Conservation (phyloP, 1,139 yeast genomes). For the Magnusiomyces sp. region DNA sequence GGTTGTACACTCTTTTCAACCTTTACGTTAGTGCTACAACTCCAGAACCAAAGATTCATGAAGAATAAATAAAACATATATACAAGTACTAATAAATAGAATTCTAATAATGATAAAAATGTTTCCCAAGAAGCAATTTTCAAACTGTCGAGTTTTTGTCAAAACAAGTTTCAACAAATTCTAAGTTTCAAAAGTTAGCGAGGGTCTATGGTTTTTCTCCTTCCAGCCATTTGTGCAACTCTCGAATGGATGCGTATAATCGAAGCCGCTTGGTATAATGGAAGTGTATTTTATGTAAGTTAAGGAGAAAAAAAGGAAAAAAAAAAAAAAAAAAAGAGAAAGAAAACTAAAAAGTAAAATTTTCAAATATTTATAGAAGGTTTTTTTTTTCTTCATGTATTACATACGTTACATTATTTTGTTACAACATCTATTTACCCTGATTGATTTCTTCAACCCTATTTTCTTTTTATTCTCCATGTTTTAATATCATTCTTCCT, state of each 20-base stretch:
- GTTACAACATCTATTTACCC: too few species aligned
- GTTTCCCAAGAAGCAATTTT: conserved; percentile 5
- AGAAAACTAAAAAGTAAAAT: conserved; percentile 8
- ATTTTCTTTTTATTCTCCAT: neutral
- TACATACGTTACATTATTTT: too few species aligned
- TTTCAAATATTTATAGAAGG: conserved; percentile 4
- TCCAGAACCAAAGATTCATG: neutral
- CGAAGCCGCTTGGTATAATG: conserved; percentile 28
- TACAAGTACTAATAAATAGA: too few species aligned
- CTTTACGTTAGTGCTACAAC: conserved; percentile 19
- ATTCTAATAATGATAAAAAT: neutral
- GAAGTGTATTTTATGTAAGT: conserved; percentile 21
- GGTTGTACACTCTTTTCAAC: conserved; percentile 66
- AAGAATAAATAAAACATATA: too few species aligned
- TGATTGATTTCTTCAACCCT: too few species aligned
- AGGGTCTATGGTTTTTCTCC: conserved; percentile 24
- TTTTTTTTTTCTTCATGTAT: too few species aligned
- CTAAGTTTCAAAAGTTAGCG: conserved; percentile 18
- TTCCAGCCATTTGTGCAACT: conserved; percentile 31
- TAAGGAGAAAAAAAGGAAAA: conserved; percentile 15
- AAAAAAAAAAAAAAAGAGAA: conserved; percentile 8
- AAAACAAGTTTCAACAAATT: conserved; percentile 11
- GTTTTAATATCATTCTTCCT: neutral
- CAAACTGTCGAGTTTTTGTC: conserved; percentile 27
- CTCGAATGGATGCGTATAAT: conserved; percentile 19